These are phyloP conservation scores for Annona squamosa DNA, from an alignment of 164 flowering plant species.

Conservation along the genomic window DNA sequence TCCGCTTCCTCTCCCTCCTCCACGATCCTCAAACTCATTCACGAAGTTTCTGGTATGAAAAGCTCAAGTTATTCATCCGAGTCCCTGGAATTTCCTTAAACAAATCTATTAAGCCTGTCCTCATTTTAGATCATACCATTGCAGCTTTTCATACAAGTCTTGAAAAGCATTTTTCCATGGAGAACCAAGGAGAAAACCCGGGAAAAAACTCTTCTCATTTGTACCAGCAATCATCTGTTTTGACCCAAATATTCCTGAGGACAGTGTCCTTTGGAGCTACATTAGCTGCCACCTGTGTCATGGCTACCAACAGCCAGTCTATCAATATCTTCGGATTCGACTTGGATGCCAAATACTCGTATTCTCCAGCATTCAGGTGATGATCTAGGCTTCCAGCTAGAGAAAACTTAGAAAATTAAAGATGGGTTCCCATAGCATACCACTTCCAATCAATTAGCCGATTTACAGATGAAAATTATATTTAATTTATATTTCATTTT, in stretches of 20 bases:
- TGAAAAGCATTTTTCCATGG: too few relatives aligned
- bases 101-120: too few relatives aligned
- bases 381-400: neutral
- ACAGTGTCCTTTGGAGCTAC: neutral
- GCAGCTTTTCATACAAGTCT: neutral
- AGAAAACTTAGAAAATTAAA: neutral
- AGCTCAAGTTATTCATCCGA: too few relatives aligned
- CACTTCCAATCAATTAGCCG: too few relatives aligned
- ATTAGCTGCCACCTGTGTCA: neutral
- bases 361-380: conserved; percentile 1
- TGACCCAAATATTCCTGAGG: neutral
- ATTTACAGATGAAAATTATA: too few relatives aligned
- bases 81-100: too few relatives aligned
- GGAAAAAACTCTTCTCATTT: neutral
- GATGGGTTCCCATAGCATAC: too few relatives aligned
- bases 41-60: neutral
- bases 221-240: neutral
- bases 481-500: too few relatives aligned
- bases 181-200: too few relatives aligned
- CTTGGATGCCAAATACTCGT: neutral
- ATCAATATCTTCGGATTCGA: neutral
- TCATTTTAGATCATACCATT: neutral
- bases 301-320: neutral
- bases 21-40: neutral
- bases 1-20: neutral